These are phyloP conservation scores for Camellia japonica DNA, from an alignment of 148 eudicot genomes.

Conservation along the genomic window DNA sequence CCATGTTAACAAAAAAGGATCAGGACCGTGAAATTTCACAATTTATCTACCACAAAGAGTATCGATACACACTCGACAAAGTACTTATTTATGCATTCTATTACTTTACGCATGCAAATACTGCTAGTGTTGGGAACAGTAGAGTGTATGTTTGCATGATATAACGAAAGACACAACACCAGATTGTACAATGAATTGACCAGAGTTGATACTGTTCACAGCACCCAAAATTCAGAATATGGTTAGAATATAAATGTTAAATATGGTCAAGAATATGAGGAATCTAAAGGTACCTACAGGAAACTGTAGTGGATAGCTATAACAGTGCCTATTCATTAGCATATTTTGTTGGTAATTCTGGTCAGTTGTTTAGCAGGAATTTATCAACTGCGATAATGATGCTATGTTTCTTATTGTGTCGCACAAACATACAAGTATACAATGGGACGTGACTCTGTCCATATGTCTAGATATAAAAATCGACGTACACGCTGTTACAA, in stretches of 20 bases:
- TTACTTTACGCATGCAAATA: not conserved
- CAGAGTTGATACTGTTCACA: not conserved
- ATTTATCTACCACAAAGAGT: not conserved
- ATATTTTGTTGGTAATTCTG: not conserved
- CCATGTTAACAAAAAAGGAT: not conserved
- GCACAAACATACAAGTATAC: not conserved
- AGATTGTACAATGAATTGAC: not conserved
- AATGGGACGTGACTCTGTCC: not conserved
- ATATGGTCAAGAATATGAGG: not conserved
- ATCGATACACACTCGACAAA: not conserved
- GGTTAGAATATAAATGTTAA: not conserved
- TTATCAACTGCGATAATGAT: not conserved
- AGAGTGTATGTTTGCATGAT: not conserved
- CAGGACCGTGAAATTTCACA: not conserved
- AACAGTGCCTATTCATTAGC: not conserved
- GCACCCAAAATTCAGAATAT: not conserved
- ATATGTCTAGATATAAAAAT: too few species aligned
- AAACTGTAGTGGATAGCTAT: not conserved
- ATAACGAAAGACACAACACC: not conserved
- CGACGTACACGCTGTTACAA: not conserved
- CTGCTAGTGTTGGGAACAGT: not conserved
- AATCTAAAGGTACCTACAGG: not conserved
- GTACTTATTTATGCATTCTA: not conserved
- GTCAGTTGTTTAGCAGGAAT: constrained; percentile 2
- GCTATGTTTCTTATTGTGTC: not conserved